These are phyloP conservation scores for Huntiella abstrusa DNA, from an alignment of 2,329 filamentous ascomycete genomes.

Conservation along the genomic window DNA sequence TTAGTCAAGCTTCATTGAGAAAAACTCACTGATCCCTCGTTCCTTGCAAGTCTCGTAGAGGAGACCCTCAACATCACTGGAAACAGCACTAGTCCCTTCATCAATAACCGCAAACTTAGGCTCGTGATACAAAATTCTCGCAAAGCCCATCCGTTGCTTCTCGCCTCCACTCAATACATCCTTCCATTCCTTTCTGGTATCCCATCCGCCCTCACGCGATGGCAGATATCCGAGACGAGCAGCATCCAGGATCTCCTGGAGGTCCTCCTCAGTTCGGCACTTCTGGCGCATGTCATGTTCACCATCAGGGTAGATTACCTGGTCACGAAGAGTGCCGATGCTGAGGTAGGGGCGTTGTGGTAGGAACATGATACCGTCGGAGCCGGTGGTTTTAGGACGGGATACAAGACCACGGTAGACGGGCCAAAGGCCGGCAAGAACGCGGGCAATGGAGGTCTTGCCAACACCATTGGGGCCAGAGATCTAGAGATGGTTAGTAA, in stretches of 20 bases:
- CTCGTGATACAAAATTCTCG: constrained; percentile 81
- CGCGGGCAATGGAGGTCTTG: constrained; percentile 71
- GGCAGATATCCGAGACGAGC: constrained; percentile 78
- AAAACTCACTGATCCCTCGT: constrained; percentile 66
- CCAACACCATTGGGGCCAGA: constrained; percentile 90
- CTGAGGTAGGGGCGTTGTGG: constrained; percentile 86
- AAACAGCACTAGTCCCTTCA: constrained; percentile 87
- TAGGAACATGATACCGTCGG: constrained; percentile 95
- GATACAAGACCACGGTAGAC: constrained; percentile 86
- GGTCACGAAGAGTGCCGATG: constrained; percentile 81
- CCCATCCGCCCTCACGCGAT: constrained; percentile 86
- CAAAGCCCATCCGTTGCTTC: constrained; percentile 89
- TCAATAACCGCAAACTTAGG: constrained; percentile 88
- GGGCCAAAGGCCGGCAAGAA: constrained; percentile 87
- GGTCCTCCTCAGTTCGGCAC: constrained; percentile 53
- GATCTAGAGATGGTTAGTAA: constrained; percentile 29
- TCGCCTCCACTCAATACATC: constrained; percentile 93
- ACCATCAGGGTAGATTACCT: constrained; percentile 94
- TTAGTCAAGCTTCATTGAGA: too few species aligned
- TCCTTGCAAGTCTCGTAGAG: constrained; percentile 88
- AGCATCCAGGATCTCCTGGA: constrained; percentile 61
- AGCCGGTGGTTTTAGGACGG: constrained; percentile 58
- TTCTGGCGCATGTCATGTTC: constrained; percentile 83
- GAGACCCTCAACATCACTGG: constrained; percentile 81
- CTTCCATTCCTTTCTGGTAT: constrained; percentile 95